Conservation (phyloP, 1,139 yeast genomes). For the Saccharomyces pastorianus region DNA sequence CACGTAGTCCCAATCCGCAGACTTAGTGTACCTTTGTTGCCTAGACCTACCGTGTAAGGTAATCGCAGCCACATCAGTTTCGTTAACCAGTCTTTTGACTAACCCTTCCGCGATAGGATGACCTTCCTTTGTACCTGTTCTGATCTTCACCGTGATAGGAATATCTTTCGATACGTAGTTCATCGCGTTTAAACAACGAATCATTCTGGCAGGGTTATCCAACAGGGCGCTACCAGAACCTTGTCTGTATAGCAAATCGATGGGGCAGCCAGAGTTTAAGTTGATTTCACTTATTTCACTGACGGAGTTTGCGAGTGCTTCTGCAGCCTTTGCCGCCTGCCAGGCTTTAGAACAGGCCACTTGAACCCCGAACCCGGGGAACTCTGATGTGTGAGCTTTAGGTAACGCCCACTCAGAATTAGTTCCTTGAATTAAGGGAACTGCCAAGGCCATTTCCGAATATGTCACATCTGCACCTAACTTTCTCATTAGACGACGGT, state of each 20-base stretch:
- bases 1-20: constrained; percentile 91
- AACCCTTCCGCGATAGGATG: constrained; percentile 79
- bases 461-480: constrained; percentile 91
- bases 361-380: constrained; percentile 89
- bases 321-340: constrained; percentile 91
- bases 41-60: constrained; percentile 94
- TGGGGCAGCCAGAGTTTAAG: constrained; percentile 95
- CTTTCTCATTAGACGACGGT: constrained; percentile 82
- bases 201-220: constrained; percentile 78
- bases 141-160: constrained; percentile 84
- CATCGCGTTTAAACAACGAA: constrained; percentile 81
- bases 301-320: constrained; percentile 43
- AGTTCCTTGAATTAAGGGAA: constrained; percentile 81
- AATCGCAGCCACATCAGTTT: constrained; percentile 81
- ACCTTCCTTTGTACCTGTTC: constrained; percentile 83
- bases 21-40: constrained; percentile 85
- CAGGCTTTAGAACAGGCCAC: constrained; percentile 86
- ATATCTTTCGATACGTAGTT: constrained; percentile 78
- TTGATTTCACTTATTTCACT: constrained; percentile 62
- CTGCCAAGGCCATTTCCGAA: constrained; percentile 83
- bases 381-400: constrained; percentile 74
- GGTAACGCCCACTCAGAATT: constrained; percentile 97
- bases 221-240: constrained; percentile 94
- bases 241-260: constrained; percentile 79
- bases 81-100: constrained; percentile 61